phyloP scores from a whole-genome alignment of 768 basidiomycete species.

The Leccinellum rugosiceps region DNA sequence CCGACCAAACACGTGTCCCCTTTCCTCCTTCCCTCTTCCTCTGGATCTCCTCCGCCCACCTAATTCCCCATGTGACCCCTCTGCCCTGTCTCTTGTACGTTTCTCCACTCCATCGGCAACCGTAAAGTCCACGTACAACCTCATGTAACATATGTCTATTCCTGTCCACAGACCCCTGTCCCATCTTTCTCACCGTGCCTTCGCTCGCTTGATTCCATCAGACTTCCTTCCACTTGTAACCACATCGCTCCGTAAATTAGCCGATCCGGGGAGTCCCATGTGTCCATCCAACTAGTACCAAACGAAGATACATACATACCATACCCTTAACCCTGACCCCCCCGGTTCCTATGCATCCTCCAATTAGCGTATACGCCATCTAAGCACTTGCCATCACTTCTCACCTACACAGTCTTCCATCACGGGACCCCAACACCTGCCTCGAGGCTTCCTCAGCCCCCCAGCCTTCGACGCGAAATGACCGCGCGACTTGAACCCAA shows the following conservation, averaged over 20 bases:
- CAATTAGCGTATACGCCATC: slow-evolving; percentile 7
- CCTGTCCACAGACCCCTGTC: neutral
- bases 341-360: slow-evolving; percentile 22
- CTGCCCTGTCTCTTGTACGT: neutral
- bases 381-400: slow-evolving; percentile 11
- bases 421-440: slow-evolving; percentile 25
- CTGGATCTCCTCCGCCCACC: neutral
- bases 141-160: neutral
- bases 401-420: slow-evolving; percentile 6
- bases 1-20: neutral
- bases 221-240: slow-evolving; percentile 2
- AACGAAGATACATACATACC: neutral
- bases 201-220: slow-evolving; percentile 8
- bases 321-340: slow-evolving; percentile 21
- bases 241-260: slow-evolving; percentile 8
- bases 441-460: slow-evolving; percentile 27
- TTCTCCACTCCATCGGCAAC: neutral
- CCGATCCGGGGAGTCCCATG: slow-evolving; percentile 21
- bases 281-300: neutral
- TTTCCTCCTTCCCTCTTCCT: neutral
- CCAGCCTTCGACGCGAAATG: slow-evolving; percentile 25
- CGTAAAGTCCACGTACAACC: neutral
- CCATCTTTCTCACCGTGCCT: slow-evolving; percentile 6
- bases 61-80: neutral
- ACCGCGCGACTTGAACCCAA: slow-evolving; percentile 23